Conservation (phyloP, 2,329 filamentous ascomycete species). For the Epicoccum nigrum region DNA sequence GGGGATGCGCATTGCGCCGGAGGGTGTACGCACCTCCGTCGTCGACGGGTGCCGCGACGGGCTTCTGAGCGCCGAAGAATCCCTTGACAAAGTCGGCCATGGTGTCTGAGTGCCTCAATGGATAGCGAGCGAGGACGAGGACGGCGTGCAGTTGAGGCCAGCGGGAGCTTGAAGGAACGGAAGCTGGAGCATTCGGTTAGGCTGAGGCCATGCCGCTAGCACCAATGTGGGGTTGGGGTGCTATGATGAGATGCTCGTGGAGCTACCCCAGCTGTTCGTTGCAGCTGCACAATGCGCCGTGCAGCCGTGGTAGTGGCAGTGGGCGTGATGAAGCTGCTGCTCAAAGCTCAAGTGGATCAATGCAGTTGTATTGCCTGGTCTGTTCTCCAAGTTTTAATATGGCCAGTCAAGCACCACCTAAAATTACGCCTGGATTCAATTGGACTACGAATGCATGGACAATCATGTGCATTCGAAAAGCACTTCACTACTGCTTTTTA, state of each 20-base stretch:
- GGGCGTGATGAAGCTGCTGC: too few relatives aligned
- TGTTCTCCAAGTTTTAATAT: too few relatives aligned
- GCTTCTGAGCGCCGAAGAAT: conserved; percentile 72
- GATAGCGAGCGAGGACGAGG: conserved; percentile 25
- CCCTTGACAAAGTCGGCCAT: conserved; percentile 67
- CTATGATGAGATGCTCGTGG: conserved; percentile 7
- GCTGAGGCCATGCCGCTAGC: conserved; percentile 25
- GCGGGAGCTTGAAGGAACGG: conserved; percentile 23
- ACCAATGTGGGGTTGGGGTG: conserved; percentile 38
- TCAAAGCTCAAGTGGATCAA: too few relatives aligned
- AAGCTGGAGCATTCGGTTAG: conserved; percentile 25
- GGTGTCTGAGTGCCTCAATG: conserved; percentile 17
- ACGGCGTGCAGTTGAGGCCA: conserved; percentile 20
- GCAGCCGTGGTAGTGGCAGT: too few relatives aligned
- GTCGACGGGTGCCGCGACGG: conserved; percentile 63
- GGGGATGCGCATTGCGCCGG: conserved; percentile 11
- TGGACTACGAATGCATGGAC: too few relatives aligned
- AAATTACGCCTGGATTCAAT: too few relatives aligned
- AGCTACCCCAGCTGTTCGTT: conserved; percentile 18
- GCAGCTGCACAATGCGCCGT: neutral
- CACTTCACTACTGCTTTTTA: too few relatives aligned
- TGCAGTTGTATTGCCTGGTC: too few relatives aligned
- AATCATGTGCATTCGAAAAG: too few relatives aligned
- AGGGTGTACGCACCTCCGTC: conserved; percentile 68
- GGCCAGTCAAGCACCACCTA: too few relatives aligned